A percentile compares a stretch with the other conserved stretches of the same genome.
Conservation (phyloP, 2,329 filamentous ascomycete species). For the Bipolaris gigantea region DNA sequence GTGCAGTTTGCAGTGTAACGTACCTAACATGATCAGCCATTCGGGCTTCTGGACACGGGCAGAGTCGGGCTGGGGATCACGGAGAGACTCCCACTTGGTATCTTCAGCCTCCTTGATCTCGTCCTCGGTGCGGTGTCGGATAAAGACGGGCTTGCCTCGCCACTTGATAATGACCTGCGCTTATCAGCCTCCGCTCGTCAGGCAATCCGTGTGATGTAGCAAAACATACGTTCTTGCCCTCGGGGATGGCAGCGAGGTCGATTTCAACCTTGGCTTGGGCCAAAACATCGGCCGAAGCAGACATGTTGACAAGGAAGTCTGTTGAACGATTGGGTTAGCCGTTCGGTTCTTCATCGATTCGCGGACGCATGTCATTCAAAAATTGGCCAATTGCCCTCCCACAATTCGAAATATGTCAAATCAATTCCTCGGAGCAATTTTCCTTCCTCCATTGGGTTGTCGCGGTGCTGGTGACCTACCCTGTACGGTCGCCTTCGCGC, state of each 20-base stretch:
- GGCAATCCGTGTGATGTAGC: neutral
- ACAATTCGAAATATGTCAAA: neutral
- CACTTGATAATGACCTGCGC: constrained; percentile 95
- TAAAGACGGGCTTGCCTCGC: constrained; percentile 99
- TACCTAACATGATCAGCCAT: constrained; percentile 98
- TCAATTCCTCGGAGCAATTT: constrained; percentile 2
- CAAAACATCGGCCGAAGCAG: constrained; percentile 95
- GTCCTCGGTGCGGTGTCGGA: constrained; percentile 90
- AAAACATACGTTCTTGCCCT: constrained; percentile 93
- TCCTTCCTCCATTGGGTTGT: constrained; percentile 14
- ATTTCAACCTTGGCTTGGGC: constrained; percentile 99
- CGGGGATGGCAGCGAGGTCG: constrained; percentile 86
- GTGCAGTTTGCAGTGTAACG: neutral
- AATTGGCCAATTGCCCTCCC: constrained; percentile 37
- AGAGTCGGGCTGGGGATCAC: constrained; percentile 87
- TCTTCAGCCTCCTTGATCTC: constrained; percentile 96
- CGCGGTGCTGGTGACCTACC: constrained; percentile 61
- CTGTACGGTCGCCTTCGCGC: constrained; percentile 97
- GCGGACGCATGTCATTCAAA: constrained; percentile 29
- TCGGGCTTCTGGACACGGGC: constrained; percentile 98
- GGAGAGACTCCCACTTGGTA: constrained; percentile 77
- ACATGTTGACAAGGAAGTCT: constrained; percentile 99
- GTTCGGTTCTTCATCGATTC: constrained; percentile 28
- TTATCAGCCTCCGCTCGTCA: constrained; percentile 20
- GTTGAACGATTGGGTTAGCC: constrained; percentile 40